These are phyloP conservation scores for Quercus mongolica DNA, from an alignment of 306 rosid genomes.

Conservation along the genomic window DNA sequence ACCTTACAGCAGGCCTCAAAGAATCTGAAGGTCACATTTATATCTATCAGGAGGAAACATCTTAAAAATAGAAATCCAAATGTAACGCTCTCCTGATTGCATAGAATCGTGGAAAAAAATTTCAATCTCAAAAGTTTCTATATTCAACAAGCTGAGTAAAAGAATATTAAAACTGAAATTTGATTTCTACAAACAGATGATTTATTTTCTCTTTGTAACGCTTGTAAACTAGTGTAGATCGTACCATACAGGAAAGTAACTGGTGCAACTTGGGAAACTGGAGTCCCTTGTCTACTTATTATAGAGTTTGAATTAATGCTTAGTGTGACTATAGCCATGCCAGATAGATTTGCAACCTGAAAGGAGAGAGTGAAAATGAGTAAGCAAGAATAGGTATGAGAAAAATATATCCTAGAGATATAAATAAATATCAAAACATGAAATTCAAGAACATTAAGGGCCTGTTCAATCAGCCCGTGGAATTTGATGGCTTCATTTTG, in stretches of 20 bases:
- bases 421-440: background rate
- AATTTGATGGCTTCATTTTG: background rate
- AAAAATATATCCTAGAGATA: slow-evolving; percentile 13
- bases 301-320: slow-evolving; percentile 52
- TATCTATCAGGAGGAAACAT: slow-evolving; percentile 12
- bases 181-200: background rate
- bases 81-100: background rate
- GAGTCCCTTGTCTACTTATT: slow-evolving; percentile 74
- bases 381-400: slow-evolving; percentile 18
- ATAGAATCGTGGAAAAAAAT: background rate
- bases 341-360: slow-evolving; percentile 64
- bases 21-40: slow-evolving; percentile 55
- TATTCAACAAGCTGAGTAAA: background rate
- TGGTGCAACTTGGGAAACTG: slow-evolving; percentile 65
- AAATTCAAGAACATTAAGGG: background rate
- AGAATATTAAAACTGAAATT: background rate
- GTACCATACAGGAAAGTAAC: slow-evolving; percentile 81
- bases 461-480: background rate
- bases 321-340: slow-evolving; percentile 55
- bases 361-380: slow-evolving; percentile 5
- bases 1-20: slow-evolving; percentile 67
- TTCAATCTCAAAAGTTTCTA: background rate
- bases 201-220: background rate
- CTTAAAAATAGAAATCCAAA: background rate
- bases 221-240: slow-evolving; percentile 1